Conservation (phyloP, 2,329 filamentous ascomycete species). For the Colletotrichum cordylinicola region DNA sequence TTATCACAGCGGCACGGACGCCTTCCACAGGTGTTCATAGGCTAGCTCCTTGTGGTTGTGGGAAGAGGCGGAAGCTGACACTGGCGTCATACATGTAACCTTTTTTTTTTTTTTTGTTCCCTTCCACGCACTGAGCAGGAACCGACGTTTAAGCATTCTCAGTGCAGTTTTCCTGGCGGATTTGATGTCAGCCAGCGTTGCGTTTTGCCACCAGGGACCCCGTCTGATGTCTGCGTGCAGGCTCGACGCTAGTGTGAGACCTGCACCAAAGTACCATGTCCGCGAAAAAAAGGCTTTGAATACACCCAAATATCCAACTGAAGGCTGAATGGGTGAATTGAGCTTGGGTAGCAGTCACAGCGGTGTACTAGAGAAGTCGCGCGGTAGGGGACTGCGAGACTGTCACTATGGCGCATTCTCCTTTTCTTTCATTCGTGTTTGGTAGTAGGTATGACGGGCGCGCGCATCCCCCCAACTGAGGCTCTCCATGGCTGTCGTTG, state of each 20-base stretch:
- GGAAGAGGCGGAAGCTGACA: neutral
- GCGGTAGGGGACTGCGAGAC: neutral
- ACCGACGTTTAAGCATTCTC: constrained; percentile 3
- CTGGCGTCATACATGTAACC: constrained; percentile 22
- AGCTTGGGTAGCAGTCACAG: neutral
- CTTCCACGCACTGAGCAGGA: neutral
- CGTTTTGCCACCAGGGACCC: constrained; percentile 2
- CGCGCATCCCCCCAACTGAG: neutral
- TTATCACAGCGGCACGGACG: neutral
- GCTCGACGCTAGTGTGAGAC: neutral
- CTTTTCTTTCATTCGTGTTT: neutral
- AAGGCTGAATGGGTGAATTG: neutral
- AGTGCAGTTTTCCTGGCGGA: neutral
- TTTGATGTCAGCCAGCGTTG: constrained; percentile 6
- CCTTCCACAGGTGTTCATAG: neutral
- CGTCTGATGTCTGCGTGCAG: constrained; percentile 10
- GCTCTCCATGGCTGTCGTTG: constrained; percentile 4
- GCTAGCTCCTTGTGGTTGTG: neutral
- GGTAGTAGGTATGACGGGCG: neutral
- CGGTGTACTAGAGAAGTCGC: neutral
- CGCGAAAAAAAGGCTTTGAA: neutral
- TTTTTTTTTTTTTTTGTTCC: neutral
- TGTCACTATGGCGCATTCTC: neutral
- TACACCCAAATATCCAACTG: neutral
- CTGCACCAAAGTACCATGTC: neutral